phyloP scores from a whole-genome alignment of 2,329 filamentous ascomycete genomes.

The Venturia pyrina region DNA sequence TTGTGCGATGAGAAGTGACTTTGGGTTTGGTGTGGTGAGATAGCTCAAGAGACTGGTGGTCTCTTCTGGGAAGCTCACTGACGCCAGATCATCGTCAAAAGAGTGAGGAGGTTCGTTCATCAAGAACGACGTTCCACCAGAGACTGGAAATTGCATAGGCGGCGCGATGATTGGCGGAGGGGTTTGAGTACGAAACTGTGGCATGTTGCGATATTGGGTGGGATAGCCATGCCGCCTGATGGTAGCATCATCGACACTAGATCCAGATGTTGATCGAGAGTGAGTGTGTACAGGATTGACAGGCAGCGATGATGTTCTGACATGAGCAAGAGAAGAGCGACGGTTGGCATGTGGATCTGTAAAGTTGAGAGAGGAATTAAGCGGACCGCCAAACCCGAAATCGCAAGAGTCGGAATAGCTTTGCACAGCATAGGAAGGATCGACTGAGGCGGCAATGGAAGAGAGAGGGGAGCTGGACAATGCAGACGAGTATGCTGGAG shows the following conservation, averaged over 20 bases:
- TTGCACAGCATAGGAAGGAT: slow-evolving; percentile 27
- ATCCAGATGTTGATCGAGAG: slow-evolving; percentile 53
- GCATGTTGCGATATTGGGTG: slow-evolving; percentile 65
- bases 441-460: slow-evolving; percentile 23
- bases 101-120: slow-evolving; percentile 10
- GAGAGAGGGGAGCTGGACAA: slow-evolving; percentile 7
- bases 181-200: slow-evolving; percentile 42
- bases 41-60: slow-evolving; percentile 68
- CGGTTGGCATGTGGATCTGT: slow-evolving; percentile 28
- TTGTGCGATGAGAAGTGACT: slow-evolving; percentile 70
- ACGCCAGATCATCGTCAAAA: slow-evolving; percentile 20
- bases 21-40: slow-evolving; percentile 69
- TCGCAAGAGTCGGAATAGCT: slow-evolving; percentile 17
- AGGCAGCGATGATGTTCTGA: slow-evolving; percentile 28
- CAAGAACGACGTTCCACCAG: slow-evolving; percentile 6
- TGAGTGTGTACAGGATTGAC: slow-evolving; percentile 24
- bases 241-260: slow-evolving; percentile 55
- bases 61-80: slow-evolving; percentile 19
- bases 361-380: slow-evolving; percentile 52
- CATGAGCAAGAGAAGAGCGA: slow-evolving; percentile 25
- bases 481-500: slow-evolving; percentile 6
- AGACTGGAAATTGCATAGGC: slow-evolving; percentile 1
- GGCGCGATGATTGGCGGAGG: slow-evolving; percentile 16
- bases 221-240: slow-evolving; percentile 69
- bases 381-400: slow-evolving; percentile 29